Base-by-base conservation (phyloP, 208 protist species). In the Acanthamoeba triangularis region DNA sequence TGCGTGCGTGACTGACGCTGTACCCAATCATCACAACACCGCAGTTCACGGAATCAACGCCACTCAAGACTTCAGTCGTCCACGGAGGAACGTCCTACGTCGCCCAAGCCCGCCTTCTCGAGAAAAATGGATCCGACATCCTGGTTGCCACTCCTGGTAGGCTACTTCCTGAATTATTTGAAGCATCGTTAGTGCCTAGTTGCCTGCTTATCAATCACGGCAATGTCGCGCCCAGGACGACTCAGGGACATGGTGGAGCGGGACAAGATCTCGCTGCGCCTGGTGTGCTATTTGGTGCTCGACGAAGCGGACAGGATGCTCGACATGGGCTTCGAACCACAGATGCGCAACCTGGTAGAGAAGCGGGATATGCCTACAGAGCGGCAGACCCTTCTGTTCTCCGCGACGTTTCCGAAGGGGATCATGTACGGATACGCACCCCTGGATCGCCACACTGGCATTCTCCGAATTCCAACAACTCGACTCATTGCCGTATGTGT, bases 361-460 rank as follows among this genome's bases (percentile, higher is more conserved):
- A 96, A 99, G 72, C 98, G 98, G 44, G 99, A 99, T 95, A 99
- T 99, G 99, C 85, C 56, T 1, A 93, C 67, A 20, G 87, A 72
- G 11, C 98, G 99, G 67, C 99, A 99, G 93, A 99, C 99, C 28
- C 98, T 99, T n/a, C 99, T 99, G 98, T 99, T 99, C 97, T 99
- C 98, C 49, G 99, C 99, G 14, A 99, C 99, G 54, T 99, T 99
- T 97, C 99, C 99, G 23, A 97, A 98, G 72, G 99, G 99, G 92
- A 99, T 99, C 94, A 99, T 99, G 98, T 97, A 97, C 94, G 98
- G 99, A 25, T 85, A 3, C 13, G 23, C 41, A 52, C 41, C 99
- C 99, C 2, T 95, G 99, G 99, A 96, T 99, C 20, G 56, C 2
- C 20, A 3, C 23, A 25, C 13, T 6, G 56, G 3, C 0, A 61